A percentile compares a stretch with the other conserved stretches of the same genome.
These are phyloP conservation scores for Epicoccum nigrum DNA, from an alignment of 2,329 filamentous ascomycete genomes.

Conservation along the genomic window DNA sequence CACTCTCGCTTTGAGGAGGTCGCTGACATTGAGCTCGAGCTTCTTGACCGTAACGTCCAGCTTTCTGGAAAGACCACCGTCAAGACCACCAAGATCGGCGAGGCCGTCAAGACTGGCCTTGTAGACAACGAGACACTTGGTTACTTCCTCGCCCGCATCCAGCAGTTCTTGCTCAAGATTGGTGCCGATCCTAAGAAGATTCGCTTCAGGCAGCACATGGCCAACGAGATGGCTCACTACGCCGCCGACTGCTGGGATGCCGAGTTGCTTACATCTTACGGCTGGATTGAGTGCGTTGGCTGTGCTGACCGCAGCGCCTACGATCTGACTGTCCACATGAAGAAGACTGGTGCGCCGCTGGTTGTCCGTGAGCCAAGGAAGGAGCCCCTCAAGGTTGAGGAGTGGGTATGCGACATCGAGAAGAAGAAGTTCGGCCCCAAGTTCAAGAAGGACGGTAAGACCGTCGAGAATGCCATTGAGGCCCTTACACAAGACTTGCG, in stretches of 20 bases:
- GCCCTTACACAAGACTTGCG: constrained; percentile 79
- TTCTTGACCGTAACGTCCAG: constrained; percentile 86
- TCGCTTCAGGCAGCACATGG: constrained; percentile 97
- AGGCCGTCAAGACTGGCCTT: constrained; percentile 80
- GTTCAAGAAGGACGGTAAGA: constrained; percentile 89
- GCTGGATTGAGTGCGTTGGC: constrained; percentile 98
- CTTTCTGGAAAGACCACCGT: constrained; percentile 81
- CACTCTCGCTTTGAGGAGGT: constrained; percentile 87
- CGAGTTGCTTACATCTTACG: constrained; percentile 86
- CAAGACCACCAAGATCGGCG: constrained; percentile 76
- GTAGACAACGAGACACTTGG: constrained; percentile 98
- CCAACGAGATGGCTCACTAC: constrained; percentile 89
- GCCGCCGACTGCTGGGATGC: constrained; percentile 98
- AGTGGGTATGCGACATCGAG: constrained; percentile 86
- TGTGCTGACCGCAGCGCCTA: constrained; percentile 96
- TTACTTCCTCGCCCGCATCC: constrained; percentile 94
- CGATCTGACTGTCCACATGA: constrained; percentile 88
- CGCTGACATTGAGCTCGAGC: constrained; percentile 78
- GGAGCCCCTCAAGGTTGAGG: constrained; percentile 79
- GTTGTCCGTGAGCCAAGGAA: constrained; percentile 82
- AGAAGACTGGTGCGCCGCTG: constrained; percentile 87
- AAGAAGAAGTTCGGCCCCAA: constrained; percentile 95
- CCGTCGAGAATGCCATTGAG: constrained; percentile 79
- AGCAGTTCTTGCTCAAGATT: constrained; percentile 86
- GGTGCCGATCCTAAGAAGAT: constrained; percentile 88